These are phyloP conservation scores for Rhamnella rubrinervis DNA, from an alignment of 331 rosid genomes.

Conservation along the genomic window DNA sequence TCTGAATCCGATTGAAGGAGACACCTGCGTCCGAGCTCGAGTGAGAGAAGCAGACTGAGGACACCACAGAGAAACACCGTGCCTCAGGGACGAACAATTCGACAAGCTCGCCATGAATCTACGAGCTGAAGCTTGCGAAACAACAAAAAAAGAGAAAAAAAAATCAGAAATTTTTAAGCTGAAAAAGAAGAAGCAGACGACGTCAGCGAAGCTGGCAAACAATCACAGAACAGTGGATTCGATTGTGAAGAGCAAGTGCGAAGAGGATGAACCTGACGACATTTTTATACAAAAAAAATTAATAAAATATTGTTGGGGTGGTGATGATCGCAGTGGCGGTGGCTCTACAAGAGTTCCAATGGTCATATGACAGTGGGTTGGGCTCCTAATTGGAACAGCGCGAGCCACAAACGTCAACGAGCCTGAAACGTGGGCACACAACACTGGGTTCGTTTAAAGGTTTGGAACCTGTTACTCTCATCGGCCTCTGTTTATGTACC, in stretches of 20 bases:
- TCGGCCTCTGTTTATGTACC: too few relatives aligned
- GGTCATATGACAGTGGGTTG: slow-evolving; percentile 30
- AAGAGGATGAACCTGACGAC: slow-evolving; percentile 44
- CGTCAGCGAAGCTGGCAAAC: not conserved
- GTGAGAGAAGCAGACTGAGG: slow-evolving; percentile 33
- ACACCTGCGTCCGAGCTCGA: slow-evolving; percentile 2
- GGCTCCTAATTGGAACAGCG: not conserved
- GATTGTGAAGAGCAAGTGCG: not conserved
- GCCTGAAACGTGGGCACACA: not conserved
- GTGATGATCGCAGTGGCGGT: not conserved
- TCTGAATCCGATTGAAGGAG: slow-evolving; percentile 41
- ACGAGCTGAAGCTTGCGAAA: slow-evolving; percentile 36
- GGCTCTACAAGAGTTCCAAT: slow-evolving; percentile 47
- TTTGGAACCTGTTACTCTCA: too few relatives aligned
- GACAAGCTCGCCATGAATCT: slow-evolving; percentile 54
- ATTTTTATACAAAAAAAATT: slow-evolving; percentile 13
- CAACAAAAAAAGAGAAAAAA: slow-evolving; percentile 10
- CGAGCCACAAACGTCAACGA: not conserved
- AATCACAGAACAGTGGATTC: not conserved
- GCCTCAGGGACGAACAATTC: slow-evolving; percentile 52
- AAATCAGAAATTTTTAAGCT: slow-evolving; percentile 8
- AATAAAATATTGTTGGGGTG: too few relatives aligned
- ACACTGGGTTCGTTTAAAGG: too few relatives aligned
- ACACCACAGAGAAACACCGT: slow-evolving; percentile 42
- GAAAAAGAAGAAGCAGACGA: slow-evolving; percentile 7